Base-by-base conservation (phyloP, 73 alveolate genomes). In the Diophrys sp. region DNA sequence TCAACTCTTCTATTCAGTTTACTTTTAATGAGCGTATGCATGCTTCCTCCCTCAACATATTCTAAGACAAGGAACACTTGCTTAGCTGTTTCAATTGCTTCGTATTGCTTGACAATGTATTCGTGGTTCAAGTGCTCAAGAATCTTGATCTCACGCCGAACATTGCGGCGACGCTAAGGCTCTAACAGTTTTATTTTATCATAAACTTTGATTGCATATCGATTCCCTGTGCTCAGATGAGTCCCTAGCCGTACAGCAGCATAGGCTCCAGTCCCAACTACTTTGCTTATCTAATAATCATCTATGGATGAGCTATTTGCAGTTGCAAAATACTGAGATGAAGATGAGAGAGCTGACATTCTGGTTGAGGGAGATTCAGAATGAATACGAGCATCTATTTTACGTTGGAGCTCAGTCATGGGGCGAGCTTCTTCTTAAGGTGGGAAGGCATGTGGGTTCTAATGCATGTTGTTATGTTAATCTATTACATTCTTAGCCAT, bases 201-300 rank as follows among this genome's bases (percentile, higher is more conserved):
- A 70, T 90, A 90, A 0, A 88, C 74, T 71, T 91, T 91, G 14
- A 87, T 74, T 5, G 97, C 97, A 28, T 81, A 73, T 53, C 77
- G 75, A 71, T 79, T 26, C 24, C 77, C 81, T 0, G 88, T 54
- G 29, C 56, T n/a, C 68, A 80, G 83, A 53, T 91, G 91, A 2
- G 72, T 67, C 5, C 93, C 91, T 44, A 81, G 56, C 32, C 91
- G 87, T 8, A 91, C 97, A 27, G 79, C 87, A 0, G 95, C 97
- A 69, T 91, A 91, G 0, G 97, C 92, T 24, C 97, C 97, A 24
- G 86, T 68, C 0, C 97, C 97, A 23, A 91, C 84, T 54, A 86
- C 79, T 67, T 80, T 56, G 53, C 95, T 90, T 66, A 92, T 80
- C 14, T 75, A 79, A 79, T 92, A 94, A 18, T 85, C 91, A 32